phyloP scores from a whole-genome alignment of 495 filamentous ascomycete species.

The Talaromyces trachyspermus region DNA sequence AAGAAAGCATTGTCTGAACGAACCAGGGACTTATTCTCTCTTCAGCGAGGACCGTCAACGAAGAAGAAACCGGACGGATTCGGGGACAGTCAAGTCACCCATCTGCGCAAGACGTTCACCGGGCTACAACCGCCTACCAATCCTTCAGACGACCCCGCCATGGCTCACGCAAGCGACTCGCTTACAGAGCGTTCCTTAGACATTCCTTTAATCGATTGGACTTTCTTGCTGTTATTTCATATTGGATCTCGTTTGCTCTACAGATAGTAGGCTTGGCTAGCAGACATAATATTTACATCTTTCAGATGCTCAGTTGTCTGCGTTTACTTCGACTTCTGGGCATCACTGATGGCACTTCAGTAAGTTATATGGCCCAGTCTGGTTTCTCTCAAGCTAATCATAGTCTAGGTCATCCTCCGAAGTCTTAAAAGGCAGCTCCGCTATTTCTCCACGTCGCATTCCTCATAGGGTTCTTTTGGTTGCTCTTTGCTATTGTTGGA shows the following conservation, averaged over 20 bases:
- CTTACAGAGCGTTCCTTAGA: conserved; percentile 84
- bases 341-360: conserved; percentile 84
- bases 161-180: conserved; percentile 75
- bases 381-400: conserved; percentile 14
- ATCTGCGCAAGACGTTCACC: conserved; percentile 72
- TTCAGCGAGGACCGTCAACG: conserved; percentile 62
- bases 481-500: conserved; percentile 93
- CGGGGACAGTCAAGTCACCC: conserved; percentile 52
- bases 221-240: conserved; percentile 92
- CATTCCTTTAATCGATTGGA: conserved; percentile 95
- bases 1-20: conserved; percentile 67
- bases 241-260: conserved; percentile 82
- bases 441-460: conserved; percentile 93
- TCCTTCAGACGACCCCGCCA: conserved; percentile 58
- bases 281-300: conserved; percentile 70
- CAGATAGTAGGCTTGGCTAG: conserved; percentile 59
- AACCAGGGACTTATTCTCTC: conserved; percentile 67
- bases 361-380: conserved; percentile 26
- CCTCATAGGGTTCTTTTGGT: conserved; percentile 97
- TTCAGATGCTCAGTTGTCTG: conserved; percentile 91
- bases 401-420: conserved; percentile 68
- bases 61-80: conserved; percentile 34
- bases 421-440: conserved; percentile 94
- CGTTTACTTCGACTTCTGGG: conserved; percentile 83
- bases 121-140: conserved; percentile 53